Percentiles rank a stretch among this genome's conserved stretches.
Evolutionary conservation across 441 rosid genomes (phyloP).

Genomic region (Hura crepitans): DNA sequence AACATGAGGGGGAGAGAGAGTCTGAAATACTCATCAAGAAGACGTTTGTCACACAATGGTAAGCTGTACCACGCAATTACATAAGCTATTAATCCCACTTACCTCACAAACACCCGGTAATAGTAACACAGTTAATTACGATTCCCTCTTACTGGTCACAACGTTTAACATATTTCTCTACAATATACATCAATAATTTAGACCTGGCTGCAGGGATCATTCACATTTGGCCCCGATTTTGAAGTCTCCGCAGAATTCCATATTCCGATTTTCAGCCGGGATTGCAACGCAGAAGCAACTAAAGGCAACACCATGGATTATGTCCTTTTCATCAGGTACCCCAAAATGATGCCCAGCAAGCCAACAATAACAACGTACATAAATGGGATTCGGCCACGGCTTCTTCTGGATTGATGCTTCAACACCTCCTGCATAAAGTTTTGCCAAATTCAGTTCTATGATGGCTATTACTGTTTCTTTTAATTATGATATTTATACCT

Average conservation of each 20-base stretch:
- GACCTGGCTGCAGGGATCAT: no score
- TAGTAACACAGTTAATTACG: background rate
- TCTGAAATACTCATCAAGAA: background rate
- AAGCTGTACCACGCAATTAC: conserved; percentile 13
- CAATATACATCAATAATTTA: no score
- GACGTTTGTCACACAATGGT: conserved; percentile 4
- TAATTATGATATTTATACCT: background rate
- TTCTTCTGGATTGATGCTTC: conserved; percentile 45
- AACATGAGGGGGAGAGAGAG: background rate
- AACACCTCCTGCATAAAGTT: conserved; percentile 45
- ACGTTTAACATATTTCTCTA: conserved; percentile 16
- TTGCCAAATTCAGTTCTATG: conserved; percentile 1
- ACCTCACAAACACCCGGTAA: background rate
- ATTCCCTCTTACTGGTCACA: no score
- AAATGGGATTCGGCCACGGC: conserved; percentile 42
- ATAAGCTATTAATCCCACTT: conserved; percentile 5
- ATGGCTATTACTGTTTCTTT: background rate
- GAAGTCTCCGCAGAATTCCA: conserved; percentile 21
- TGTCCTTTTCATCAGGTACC: conserved; percentile 55
- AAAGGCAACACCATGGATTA: conserved; percentile 21
- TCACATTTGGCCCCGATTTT: no score
- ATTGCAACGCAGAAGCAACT: background rate
- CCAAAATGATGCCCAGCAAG: conserved; percentile 56
- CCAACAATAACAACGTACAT: conserved; percentile 51
- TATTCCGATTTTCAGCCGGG: conserved; percentile 11